Percentiles rank a stretch among this genome's conserved stretches.
Conservation (phyloP, 352 stramenopile genomes). For the Globisporangium spiculum region DNA sequence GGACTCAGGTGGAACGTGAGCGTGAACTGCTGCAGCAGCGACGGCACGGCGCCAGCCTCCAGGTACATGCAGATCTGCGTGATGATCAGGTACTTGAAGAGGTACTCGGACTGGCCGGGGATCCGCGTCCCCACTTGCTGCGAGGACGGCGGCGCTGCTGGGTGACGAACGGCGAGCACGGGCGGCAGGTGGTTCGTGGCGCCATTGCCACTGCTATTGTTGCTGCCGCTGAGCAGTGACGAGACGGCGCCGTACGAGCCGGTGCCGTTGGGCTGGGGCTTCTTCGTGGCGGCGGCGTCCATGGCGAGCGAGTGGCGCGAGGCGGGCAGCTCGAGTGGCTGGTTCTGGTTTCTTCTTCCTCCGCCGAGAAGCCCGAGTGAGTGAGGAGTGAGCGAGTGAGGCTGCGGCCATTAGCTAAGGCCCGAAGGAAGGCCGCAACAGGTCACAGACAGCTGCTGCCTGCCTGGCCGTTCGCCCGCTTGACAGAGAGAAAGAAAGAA, state of each 20-base stretch:
- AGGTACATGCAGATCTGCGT: constrained; percentile 87
- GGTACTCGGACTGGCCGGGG: constrained; percentile 39
- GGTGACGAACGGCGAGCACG: constrained; percentile 1
- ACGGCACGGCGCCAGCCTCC: constrained; percentile 80
- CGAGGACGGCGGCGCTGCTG: neutral
- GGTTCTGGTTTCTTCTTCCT: constrained; percentile 5
- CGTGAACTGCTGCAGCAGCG: constrained; percentile 80
- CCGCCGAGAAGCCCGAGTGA: constrained; percentile 5
- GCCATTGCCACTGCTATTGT: neutral
- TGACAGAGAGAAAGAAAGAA: neutral
- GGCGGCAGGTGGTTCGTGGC: neutral
- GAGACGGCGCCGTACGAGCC: constrained; percentile 12
- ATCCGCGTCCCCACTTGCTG: constrained; percentile 12
- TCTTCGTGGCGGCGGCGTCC: constrained; percentile 3
- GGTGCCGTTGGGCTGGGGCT: neutral
- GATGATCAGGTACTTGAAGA: constrained; percentile 87
- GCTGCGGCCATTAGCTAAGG: neutral
- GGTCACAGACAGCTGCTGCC: too few relatives aligned
- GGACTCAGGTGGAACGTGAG: constrained; percentile 72
- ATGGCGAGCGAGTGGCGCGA: constrained; percentile 3
- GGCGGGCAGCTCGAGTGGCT: neutral
- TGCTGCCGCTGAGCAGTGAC: neutral
- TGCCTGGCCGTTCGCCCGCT: neutral
- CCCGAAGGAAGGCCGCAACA: too few relatives aligned
- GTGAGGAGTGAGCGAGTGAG: neutral